Evolutionary conservation across 2,329 filamentous ascomycete species (phyloP), one percentile per base, ranked within the genome.

Genomic region (Colletotrichum sp.): DNA sequence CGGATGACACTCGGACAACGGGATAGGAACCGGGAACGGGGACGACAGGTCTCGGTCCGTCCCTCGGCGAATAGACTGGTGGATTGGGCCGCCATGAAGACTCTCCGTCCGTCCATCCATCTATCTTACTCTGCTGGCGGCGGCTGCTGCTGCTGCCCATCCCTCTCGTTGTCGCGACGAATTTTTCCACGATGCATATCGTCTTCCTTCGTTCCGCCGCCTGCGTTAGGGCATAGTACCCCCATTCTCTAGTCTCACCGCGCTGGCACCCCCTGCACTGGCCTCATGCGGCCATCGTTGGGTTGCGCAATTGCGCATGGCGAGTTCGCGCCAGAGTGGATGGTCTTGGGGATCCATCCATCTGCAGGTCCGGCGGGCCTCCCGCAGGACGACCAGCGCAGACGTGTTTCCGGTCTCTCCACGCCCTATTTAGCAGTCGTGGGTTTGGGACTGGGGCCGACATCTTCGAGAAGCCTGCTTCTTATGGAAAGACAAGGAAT

Each of bases 341-440:
- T 32, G 28, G 63, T 59, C 43, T 52, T 52, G 67, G 30, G 34
- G 21, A 48, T 61, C 70, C 74, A 63, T 76, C 52, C 43, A 59
- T 73, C 74, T 76, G 74, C 74, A 76, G 74, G 74, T 69, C 71
- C 74, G 65, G 65, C 70, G 70, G 70, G 57, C 70, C 70, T 72
- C 70, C 74, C 71, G 74, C 70, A 74, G 72, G 32, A 72, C 43
- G 73, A 43, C 73, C 55, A 67, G 24, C 69, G 67, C 55, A 39
- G 28, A 57, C 21, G 12, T 26, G 43, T 39, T 18, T 60, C 24
- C 59, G 5, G 48, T 21, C 66, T 59, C 72, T 72, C 72, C 72
- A 75, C 69, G 69, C 59, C 57, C 55, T 21, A 32, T 43, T 36
- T 72, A 32, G 24, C 43, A 36, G 65, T 26, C 16, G 48, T 55